These are phyloP conservation scores for Ciborinia camelliae DNA, from an alignment of 2,329 filamentous ascomycete genomes.

Conservation along the genomic window DNA sequence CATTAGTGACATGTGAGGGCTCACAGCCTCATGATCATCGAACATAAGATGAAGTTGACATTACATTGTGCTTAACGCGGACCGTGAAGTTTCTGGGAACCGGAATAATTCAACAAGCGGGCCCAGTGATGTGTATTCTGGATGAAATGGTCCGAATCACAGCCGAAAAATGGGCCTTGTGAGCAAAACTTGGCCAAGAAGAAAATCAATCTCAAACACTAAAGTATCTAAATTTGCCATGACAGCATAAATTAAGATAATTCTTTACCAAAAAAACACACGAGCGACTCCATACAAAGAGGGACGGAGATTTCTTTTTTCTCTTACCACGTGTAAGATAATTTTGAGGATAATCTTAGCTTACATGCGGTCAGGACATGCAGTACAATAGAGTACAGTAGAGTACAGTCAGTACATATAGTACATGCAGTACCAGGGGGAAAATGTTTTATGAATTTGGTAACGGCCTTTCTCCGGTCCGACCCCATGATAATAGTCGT, in stretches of 20 bases:
- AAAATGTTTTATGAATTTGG: conserved; percentile 10
- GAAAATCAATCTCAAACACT: conserved; percentile 1
- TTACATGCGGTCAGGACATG: too few species aligned
- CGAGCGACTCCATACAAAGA: not conserved
- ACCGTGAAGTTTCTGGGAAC: conserved; percentile 4
- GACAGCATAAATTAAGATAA: not conserved
- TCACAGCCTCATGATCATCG: conserved; percentile 15
- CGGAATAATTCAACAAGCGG: conserved; percentile 17
- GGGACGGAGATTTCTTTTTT: not conserved
- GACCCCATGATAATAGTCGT: conserved; percentile 6
- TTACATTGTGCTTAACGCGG: conserved; percentile 6
- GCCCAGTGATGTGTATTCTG: conserved; percentile 9
- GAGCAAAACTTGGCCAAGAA: conserved; percentile 12
- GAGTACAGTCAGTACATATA: too few species aligned
- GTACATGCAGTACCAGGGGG: too few species aligned
- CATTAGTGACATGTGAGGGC: conserved; percentile 10
- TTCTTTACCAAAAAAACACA: not conserved
- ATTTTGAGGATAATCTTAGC: not conserved
- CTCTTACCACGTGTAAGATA: conserved; percentile 8
- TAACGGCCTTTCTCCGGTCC: conserved; percentile 21
- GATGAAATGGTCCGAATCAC: conserved; percentile 14
- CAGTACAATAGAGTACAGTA: too few species aligned
- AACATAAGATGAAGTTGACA: conserved; percentile 12
- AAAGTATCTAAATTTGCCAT: not conserved
- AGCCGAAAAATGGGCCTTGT: conserved; percentile 21